Conservation (phyloP, 2,329 filamentous ascomycete species). For the Dothidotthia symphoricarpi region DNA sequence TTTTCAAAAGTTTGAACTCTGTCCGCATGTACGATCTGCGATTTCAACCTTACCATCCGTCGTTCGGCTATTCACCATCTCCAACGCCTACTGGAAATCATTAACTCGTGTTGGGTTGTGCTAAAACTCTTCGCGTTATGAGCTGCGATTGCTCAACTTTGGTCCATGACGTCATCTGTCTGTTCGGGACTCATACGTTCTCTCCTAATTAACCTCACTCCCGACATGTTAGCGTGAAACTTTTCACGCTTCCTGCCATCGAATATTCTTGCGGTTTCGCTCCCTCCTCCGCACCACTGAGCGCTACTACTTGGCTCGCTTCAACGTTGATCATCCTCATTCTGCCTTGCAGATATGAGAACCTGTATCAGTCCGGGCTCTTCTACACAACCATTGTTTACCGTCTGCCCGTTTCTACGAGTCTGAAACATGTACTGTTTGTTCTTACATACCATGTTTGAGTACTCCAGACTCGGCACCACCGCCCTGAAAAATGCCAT, state of each 20-base stretch:
- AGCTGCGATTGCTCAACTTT: no score
- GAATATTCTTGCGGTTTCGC: constrained; percentile 17
- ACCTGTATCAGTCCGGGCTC: constrained; percentile 31
- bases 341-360: constrained; percentile 8
- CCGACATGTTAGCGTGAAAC: constrained; percentile 3
- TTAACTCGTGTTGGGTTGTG: constrained; percentile 7
- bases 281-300: constrained; percentile 22
- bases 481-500: no score
- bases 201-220: constrained; percentile 3
- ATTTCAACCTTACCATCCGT: constrained; percentile 10
- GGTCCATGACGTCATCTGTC: no score
- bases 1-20: constrained; percentile 25
- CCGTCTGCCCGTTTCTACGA: background rate
- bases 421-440: no score
- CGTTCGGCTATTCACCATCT: constrained; percentile 10
- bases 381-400: constrained; percentile 2
- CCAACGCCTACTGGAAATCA: constrained; percentile 13
- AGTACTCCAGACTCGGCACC: background rate
- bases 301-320: constrained; percentile 26
- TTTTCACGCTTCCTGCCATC: constrained; percentile 5
- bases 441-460: background rate
- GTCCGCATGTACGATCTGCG: constrained; percentile 18
- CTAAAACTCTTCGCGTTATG: background rate
- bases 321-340: constrained; percentile 35
- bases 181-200: no score